Base-by-base conservation (phyloP, 306 rosid genomes). In the Vigna trinervia region DNA sequence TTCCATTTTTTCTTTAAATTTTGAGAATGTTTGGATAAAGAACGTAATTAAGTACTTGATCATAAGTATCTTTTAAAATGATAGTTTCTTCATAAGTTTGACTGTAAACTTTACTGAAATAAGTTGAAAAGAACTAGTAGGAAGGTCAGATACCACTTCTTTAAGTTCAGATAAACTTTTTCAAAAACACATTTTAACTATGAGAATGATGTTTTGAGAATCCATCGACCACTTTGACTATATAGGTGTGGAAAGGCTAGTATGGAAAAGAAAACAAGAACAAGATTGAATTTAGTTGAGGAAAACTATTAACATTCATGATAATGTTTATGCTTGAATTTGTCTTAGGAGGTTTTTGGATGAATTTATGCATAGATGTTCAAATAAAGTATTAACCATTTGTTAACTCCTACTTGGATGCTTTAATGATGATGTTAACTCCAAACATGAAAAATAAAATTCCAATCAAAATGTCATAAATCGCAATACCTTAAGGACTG, bases 391-490 rank as follows among this genome's bases (percentile, higher is more conserved):
- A 19, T 19, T 36, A 38, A 39, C 65, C 14, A 5, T 54, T 17
- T 34, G 3, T n/a, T 34, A 17, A 23, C 73, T 45, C 20, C 13
- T 45, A 45, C 6, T 23, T 47, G 38, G 41, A 38, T 6, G 8
- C 41, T 38, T 38, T 12, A 54, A 54, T 38, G 67, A 39, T 53
- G 20, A 41, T 53, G 20, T 17, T 53, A 52, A 53, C 22, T 52
- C 20, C 34, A 30, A 58, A 58, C 66, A 10, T 50, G 59, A 69
- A 69, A 48, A 70, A 38, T 50, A 51, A 17, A 71, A 12, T 15
- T 71, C 45, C 61, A 70, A 32, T 32, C 6, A 30, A 12, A 7
- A 23, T 1, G 26, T 9, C 63, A 23, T 22, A 20, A 57, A 26
- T 58, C 1, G 39, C 15, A 22, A 57, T 57, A 23, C 13, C 59